Evolutionary conservation across 768 basidiomycete species (phyloP).

Genomic region (Collybiopsis luxurians): DNA sequence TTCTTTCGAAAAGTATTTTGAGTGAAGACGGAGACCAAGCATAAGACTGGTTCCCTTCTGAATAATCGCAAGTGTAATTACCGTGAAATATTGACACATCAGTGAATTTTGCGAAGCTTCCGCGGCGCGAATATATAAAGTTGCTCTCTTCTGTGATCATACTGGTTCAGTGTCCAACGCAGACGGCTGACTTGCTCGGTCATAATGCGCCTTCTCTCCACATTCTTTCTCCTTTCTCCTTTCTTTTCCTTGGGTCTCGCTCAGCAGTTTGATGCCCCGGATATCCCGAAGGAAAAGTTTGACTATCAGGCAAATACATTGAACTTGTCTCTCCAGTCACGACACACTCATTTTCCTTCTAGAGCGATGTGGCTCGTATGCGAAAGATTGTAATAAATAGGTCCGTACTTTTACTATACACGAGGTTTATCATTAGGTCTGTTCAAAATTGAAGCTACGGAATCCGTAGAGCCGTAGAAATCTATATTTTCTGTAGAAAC

Average conservation of each 20-base stretch:
- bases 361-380: constrained; percentile 94
- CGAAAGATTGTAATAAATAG: constrained; percentile 93
- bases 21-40: too few relatives aligned
- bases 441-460: too few relatives aligned
- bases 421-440: too few relatives aligned
- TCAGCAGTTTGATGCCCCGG: constrained; percentile 38
- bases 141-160: too few relatives aligned
- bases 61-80: too few relatives aligned
- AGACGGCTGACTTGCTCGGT: too few relatives aligned
- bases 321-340: not conserved
- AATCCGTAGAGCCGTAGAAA: too few relatives aligned
- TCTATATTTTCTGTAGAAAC: too few relatives aligned
- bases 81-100: constrained; percentile 18
- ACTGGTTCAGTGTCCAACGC: not conserved
- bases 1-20: too few relatives aligned
- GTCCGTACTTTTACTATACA: too few relatives aligned
- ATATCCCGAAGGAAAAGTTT: constrained; percentile 52
- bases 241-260: constrained; percentile 45
- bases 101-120: constrained; percentile 10
- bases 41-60: too few relatives aligned
- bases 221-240: constrained; percentile 47
- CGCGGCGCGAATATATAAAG: constrained; percentile 2
- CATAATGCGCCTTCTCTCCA: constrained; percentile 56
- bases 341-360: not conserved
- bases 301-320: constrained; percentile 60